Evolutionary conservation across 805 yeast species (phyloP), one percentile per base, ranked within the genome.

Genomic region (Tetrapisispora pingtungensis): DNA sequence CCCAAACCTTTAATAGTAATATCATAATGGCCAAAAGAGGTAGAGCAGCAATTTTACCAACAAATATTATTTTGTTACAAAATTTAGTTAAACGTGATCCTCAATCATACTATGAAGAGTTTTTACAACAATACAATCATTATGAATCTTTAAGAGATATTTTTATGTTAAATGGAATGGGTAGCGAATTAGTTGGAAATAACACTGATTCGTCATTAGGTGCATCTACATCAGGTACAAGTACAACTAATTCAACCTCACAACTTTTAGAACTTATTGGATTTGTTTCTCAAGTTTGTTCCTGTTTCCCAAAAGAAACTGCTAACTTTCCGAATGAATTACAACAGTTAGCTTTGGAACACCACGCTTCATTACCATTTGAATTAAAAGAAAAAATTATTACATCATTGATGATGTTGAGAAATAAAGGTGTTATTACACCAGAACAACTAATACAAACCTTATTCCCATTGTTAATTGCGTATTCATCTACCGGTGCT

Each of bases 21-120:
- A 15, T 18, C 20, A 43, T 36, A 20, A 90, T 90, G 97, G 95
- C 77, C 31, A 85, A 81, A 65, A 75, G 80, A 63, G 80, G 84
- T 67, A 84, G 96, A 75, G 93, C 96, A 24, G 96, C 97, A 38
- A 74, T 89, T 46, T 70, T 90, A 60, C 97, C 97, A 10, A 84
- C 88, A 17, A 93, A 93, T 65, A 84, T 93, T 59, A 89, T 94
- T 33, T 69, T 90, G 49, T 68, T 93, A 48, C 98, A 93, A 67
- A 93, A 93, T 63, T 72, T 93, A 51, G 95, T 93, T 10, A 82
- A 89, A 54, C 74, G 97, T 56, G 98, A 93, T 62, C 97, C 98
- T 2, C 84, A 77, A 54, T 89, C 97, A 0, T 93, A 93, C 62
- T 78, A 79, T 47, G 98, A 93, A 65, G 99, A 93, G 64, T 93